Percentiles rank a stretch among this genome's conserved stretches.
Evolutionary conservation across 352 stramenopile species (phyloP).

Genomic region (Phytopythium oedochilum): DNA sequence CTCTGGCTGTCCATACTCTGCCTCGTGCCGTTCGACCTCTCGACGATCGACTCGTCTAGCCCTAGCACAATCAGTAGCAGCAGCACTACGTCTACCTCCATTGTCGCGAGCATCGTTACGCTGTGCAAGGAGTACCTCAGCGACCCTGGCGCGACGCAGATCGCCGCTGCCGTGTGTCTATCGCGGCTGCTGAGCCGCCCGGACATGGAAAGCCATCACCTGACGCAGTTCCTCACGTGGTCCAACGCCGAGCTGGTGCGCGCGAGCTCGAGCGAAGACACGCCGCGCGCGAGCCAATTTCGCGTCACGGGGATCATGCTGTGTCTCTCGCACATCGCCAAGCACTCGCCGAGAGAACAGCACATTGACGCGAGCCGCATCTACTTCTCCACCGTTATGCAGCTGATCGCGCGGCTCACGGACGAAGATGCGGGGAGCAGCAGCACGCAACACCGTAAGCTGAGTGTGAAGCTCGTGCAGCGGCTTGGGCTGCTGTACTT

Average conservation of each 20-base stretch:
- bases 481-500: constrained; percentile 93
- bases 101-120: constrained; percentile 78
- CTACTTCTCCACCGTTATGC: constrained; percentile 74
- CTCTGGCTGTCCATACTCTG: constrained; percentile 98
- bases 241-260: constrained; percentile 56
- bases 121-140: constrained; percentile 85
- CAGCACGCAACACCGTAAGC: constrained; percentile 89
- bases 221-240: constrained; percentile 92
- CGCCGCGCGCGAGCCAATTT: constrained; percentile 56
- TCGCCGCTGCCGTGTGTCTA: constrained; percentile 94
- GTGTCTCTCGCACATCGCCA: constrained; percentile 72
- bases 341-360: constrained; percentile 66
- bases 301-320: constrained; percentile 83
- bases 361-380: constrained; percentile 65
- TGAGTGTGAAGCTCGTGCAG: constrained; percentile 97
- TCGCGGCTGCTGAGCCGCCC: constrained; percentile 92
- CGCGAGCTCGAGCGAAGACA: constrained; percentile 20
- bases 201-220: constrained; percentile 91
- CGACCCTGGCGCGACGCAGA: constrained; percentile 82
- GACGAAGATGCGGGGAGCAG: constrained; percentile 49
- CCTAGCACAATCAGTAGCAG: constrained; percentile 9
- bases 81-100: constrained; percentile 30
- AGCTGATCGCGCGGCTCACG: constrained; percentile 51
- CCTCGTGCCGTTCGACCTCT: constrained; percentile 97
- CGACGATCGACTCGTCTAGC: constrained; percentile 92